Conservation (phyloP, 169 alveolate genomes). For the Eimeria tenella region DNA sequence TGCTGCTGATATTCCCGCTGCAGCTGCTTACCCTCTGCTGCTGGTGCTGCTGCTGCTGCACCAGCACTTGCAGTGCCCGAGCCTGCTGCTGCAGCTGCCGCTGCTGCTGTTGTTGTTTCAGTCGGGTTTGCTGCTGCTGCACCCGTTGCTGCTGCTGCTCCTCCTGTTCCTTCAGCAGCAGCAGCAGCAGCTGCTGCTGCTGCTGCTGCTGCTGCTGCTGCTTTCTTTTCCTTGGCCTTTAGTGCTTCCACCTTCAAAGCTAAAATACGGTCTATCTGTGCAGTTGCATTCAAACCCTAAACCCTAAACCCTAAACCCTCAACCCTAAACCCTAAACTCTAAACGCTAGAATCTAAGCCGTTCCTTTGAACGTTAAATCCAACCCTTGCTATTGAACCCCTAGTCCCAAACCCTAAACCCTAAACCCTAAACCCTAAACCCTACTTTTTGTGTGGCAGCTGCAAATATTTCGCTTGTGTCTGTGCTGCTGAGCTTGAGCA, state of each 20-base stretch:
- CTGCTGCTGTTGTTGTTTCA: no score
- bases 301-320: neutral
- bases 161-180: neutral
- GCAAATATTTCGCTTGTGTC: neutral
- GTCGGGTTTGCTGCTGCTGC: no score
- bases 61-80: neutral
- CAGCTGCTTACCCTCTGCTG: neutral
- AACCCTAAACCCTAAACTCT: no score
- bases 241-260: neutral
- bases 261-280: slow-evolving; percentile 58
- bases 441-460: slow-evolving; percentile 20
- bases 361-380: no score
- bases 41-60: neutral
- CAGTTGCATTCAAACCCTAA: slow-evolving; percentile 73
- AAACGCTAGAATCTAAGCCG: no score
- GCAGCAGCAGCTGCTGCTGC: neutral
- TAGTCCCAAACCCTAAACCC: neutral
- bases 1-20: neutral
- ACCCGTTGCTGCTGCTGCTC: slow-evolving; percentile 1
- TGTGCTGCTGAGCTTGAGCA: neutral
- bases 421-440: neutral
- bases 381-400: no score
- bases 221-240: neutral
- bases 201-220: slow-evolving; percentile 15
- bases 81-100: neutral